Evolutionary conservation across 345 rosid genomes (phyloP).

Genomic region (Lepidium aucheri): DNA sequence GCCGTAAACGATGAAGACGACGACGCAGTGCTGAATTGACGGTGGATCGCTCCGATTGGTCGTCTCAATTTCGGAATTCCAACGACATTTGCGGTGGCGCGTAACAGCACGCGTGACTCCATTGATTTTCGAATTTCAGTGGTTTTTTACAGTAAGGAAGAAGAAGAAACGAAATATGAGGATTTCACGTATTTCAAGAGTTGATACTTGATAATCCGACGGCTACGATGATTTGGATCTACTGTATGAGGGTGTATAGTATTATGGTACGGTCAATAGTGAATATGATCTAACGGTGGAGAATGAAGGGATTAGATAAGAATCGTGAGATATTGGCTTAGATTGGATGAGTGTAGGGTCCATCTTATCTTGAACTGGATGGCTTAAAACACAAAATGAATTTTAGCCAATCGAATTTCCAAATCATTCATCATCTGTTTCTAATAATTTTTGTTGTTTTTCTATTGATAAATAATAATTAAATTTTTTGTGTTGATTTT

Average conservation of each 20-base stretch:
- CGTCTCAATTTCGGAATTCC: constrained; percentile 41
- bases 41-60: constrained; percentile 15
- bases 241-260: background rate
- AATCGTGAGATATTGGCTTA: constrained; percentile 11
- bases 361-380: constrained; percentile 30
- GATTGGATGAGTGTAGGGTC: constrained; percentile 16
- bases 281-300: constrained; percentile 13
- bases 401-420: constrained; percentile 25
- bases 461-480: background rate
- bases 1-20: background rate
- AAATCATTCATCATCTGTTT: constrained; percentile 15
- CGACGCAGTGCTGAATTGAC: constrained; percentile 11
- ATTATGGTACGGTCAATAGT: background rate
- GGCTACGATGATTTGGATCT: constrained; percentile 11
- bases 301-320: background rate
- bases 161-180: background rate
- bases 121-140: constrained; percentile 12
- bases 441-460: background rate
- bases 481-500: background rate
- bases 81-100: constrained; percentile 39
- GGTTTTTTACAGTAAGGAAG: constrained; percentile 17
- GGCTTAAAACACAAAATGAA: constrained; percentile 20
- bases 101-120: constrained; percentile 84
- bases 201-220: background rate
- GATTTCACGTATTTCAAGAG: constrained; percentile 22